These are phyloP conservation scores for Opeltia flavorubescens DNA, from an alignment of 495 filamentous ascomycete genomes.

Conservation along the genomic window DNA sequence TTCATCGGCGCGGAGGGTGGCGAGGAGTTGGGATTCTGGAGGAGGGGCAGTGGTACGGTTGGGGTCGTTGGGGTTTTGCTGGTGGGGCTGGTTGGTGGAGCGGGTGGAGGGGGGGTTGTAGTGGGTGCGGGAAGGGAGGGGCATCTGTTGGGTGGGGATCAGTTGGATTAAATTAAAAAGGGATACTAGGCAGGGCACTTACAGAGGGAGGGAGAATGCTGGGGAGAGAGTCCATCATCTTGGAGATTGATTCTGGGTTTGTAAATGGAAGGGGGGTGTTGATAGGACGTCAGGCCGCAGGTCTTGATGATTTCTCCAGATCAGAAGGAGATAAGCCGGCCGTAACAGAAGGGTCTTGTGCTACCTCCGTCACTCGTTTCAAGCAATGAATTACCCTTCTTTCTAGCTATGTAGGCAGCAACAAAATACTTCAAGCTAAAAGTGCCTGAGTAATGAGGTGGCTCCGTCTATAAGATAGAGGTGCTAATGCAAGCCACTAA, in stretches of 20 bases:
- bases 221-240: slow-evolving; percentile 53
- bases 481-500: no score
- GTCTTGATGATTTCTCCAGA: no score
- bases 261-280: not conserved
- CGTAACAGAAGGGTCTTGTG: no score
- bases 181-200: slow-evolving; percentile 18
- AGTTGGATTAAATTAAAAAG: not conserved
- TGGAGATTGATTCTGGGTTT: not conserved
- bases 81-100: slow-evolving; percentile 23
- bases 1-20: slow-evolving; percentile 54
- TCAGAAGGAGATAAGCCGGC: no score
- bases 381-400: no score
- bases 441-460: no score
- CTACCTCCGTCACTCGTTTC: no score
- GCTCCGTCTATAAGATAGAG: no score
- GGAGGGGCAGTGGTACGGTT: slow-evolving; percentile 13
- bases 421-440: no score
- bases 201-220: slow-evolving; percentile 60
- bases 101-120: slow-evolving; percentile 60
- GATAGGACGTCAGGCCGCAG: no score
- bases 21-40: slow-evolving; percentile 29
- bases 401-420: no score
- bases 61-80: slow-evolving; percentile 12
- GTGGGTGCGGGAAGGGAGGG: slow-evolving; percentile 25
- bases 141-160: not conserved